Percentiles rank a stretch among this genome's conserved stretches.
phyloP scores from a whole-genome alignment of 1,284 basidiomycete genomes.

The Ganoderma resinaceum region DNA sequence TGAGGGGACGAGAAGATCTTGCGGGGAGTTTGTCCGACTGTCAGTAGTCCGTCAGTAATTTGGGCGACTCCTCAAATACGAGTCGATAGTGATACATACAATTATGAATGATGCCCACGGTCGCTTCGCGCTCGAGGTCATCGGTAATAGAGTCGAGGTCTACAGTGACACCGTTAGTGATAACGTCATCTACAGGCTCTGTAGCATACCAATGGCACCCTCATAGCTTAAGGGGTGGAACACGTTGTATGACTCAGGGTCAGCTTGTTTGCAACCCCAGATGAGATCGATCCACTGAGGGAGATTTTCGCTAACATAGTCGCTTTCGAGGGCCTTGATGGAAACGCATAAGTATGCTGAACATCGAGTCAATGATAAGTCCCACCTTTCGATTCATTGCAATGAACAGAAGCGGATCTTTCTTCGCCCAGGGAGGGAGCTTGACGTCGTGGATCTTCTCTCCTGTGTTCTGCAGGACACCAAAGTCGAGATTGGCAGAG shows the following conservation, averaged over 20 bases:
- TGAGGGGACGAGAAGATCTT: constrained; percentile 90
- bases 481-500: constrained; percentile 81
- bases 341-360: background rate
- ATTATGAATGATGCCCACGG: constrained; percentile 95
- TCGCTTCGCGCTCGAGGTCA: constrained; percentile 88
- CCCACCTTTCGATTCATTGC: constrained; percentile 78
- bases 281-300: constrained; percentile 95
- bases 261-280: constrained; percentile 89
- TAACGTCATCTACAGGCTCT: constrained; percentile 18
- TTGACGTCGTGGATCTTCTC: constrained; percentile 89
- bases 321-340: constrained; percentile 85
- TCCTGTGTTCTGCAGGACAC: constrained; percentile 82
- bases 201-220: constrained; percentile 75
- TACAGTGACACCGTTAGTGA: constrained; percentile 37
- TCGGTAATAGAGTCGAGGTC: constrained; percentile 89
- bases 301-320: constrained; percentile 86
- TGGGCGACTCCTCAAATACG: constrained; percentile 7
- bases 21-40: constrained; percentile 90
- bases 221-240: constrained; percentile 97
- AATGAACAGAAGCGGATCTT: constrained; percentile 87
- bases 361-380: background rate
- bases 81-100: constrained; percentile 54
- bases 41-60: constrained; percentile 20
- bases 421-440: constrained; percentile 90
- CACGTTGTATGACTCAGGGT: constrained; percentile 81